A percentile compares a stretch with the other conserved stretches of the same genome.
Conservation (phyloP, 2,329 filamentous ascomycete species). For the Epichloe aotearoae region DNA sequence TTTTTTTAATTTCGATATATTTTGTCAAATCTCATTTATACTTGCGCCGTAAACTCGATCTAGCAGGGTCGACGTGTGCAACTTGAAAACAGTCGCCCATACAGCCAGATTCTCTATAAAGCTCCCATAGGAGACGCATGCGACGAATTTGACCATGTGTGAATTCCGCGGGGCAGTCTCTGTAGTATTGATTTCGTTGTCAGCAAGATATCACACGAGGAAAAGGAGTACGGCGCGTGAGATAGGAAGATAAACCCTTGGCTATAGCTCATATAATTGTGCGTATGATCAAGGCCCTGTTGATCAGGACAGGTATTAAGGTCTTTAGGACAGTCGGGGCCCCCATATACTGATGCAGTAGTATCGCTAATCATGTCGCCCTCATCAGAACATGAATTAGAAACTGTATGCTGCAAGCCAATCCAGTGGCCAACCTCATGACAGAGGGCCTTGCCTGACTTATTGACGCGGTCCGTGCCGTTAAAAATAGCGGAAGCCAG, state of each 20-base stretch:
- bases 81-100: no score
- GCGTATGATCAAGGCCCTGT: slow-evolving; percentile 16
- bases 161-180: not conserved
- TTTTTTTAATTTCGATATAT: no score
- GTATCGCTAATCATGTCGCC: slow-evolving; percentile 29
- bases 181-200: no score
- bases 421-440: slow-evolving; percentile 39
- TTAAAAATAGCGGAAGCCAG: no score
- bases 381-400: slow-evolving; percentile 23
- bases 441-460: slow-evolving; percentile 17
- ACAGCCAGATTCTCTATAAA: not conserved
- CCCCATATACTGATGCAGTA: slow-evolving; percentile 21
- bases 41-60: no score
- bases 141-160: not conserved
- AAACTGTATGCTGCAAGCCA: slow-evolving; percentile 34
- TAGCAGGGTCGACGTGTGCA: no score
- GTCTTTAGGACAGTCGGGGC: slow-evolving; percentile 22
- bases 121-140: not conserved
- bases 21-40: no score
- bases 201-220: no score
- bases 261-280: no score
- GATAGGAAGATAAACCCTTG: no score
- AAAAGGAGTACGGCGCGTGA: no score
- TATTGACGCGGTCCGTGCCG: slow-evolving; percentile 11
- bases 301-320: slow-evolving; percentile 22